Evolutionary conservation across 768 basidiomycete species (phyloP).

Genomic region (Tephrocybe rancida): DNA sequence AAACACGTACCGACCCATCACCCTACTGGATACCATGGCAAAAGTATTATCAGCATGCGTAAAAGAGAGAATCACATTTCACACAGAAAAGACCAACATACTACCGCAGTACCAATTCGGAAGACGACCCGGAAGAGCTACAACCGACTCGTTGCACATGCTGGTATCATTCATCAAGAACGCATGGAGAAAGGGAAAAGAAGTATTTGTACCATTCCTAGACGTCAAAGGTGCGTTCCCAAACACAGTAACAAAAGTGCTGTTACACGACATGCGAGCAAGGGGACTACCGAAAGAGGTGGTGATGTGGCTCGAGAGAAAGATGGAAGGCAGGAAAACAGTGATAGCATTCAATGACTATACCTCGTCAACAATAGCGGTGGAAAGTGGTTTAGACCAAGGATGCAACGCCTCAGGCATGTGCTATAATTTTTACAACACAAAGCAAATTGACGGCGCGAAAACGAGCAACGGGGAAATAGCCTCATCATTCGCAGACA

Average conservation of each 20-base stretch:
- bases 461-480: conserved; percentile 3
- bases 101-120: conserved; percentile 28
- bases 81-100: conserved; percentile 13
- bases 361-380: neutral
- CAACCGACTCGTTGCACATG: conserved; percentile 32
- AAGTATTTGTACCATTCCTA: conserved; percentile 30
- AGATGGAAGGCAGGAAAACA: conserved; percentile 1
- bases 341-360: neutral
- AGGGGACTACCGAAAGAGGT: conserved; percentile 22
- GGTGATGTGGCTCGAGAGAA: conserved; percentile 14
- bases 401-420: neutral
- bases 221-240: conserved; percentile 44
- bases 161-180: conserved; percentile 34
- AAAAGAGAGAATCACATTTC: conserved; percentile 20
- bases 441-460: neutral
- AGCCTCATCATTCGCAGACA: no score
- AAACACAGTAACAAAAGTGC: conserved; percentile 21
- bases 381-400: no score
- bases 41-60: conserved; percentile 19
- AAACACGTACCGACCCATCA: conserved; percentile 34
- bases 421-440: neutral
- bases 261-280: conserved; percentile 29
- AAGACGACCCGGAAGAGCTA: conserved; percentile 26
- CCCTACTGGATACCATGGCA: conserved; percentile 24
- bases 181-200: conserved; percentile 34